Evolutionary conservation across 2,329 filamentous ascomycete species (phyloP).

Genomic region (Paecilomyces variotii): DNA sequence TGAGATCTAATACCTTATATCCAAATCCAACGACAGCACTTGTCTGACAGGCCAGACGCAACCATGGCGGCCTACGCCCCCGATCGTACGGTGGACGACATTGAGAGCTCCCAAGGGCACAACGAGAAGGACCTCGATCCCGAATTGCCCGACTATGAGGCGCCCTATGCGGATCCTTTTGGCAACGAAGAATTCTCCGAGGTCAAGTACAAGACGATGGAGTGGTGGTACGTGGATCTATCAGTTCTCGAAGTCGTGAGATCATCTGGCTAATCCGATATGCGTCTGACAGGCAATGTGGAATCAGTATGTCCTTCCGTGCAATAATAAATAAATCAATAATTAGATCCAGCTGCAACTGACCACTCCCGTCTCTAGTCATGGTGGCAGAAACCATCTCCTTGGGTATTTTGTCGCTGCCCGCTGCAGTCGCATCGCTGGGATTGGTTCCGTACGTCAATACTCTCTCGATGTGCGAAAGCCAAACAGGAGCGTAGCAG

Average conservation of each 20-base stretch:
- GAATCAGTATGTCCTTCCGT: slow-evolving; percentile 25
- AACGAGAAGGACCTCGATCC: slow-evolving; percentile 13
- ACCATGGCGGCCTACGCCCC: neutral
- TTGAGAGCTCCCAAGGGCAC: slow-evolving; percentile 3
- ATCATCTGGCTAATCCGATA: neutral
- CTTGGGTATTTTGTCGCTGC: slow-evolving; percentile 49
- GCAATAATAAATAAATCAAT: neutral
- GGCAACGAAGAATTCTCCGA: slow-evolving; percentile 33
- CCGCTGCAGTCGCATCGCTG: slow-evolving; percentile 44
- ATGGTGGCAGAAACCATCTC: slow-evolving; percentile 55
- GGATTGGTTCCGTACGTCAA: slow-evolving; percentile 44
- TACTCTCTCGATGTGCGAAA: neutral
- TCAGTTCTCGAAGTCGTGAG: neutral
- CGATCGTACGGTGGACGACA: neutral
- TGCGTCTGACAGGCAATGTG: slow-evolving; percentile 29
- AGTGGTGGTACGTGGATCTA: slow-evolving; percentile 35
- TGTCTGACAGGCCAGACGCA: neutral
- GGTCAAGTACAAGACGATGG: slow-evolving; percentile 45
- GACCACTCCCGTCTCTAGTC: slow-evolving; percentile 19
- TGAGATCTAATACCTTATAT: neutral
- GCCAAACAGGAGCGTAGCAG: neutral
- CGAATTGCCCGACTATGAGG: slow-evolving; percentile 10
- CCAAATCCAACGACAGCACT: neutral
- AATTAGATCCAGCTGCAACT: neutral
- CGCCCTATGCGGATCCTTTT: slow-evolving; percentile 25